Evolutionary conservation across 1,139 yeast species (phyloP).

Genomic region (Eremothecium sinecaudum): DNA sequence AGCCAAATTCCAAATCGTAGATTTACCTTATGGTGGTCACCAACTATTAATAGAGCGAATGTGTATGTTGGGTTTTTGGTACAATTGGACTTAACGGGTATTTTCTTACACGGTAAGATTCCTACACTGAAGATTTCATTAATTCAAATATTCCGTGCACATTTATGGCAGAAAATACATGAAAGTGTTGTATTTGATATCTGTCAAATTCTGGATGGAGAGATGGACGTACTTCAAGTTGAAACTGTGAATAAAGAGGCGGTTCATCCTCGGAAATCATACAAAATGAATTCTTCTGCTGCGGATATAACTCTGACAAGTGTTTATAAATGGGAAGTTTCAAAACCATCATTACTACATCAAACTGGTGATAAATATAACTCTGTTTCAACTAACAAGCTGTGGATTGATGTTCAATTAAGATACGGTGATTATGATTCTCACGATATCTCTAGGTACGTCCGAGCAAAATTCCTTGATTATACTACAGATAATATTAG

Average conservation of each 20-base stretch:
- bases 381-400: slow-evolving; percentile 47
- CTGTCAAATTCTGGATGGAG: slow-evolving; percentile 86
- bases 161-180: slow-evolving; percentile 97
- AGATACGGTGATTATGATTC: slow-evolving; percentile 97
- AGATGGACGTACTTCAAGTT: slow-evolving; percentile 71
- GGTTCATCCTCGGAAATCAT: slow-evolving; percentile 94
- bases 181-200: slow-evolving; percentile 90
- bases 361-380: slow-evolving; percentile 47
- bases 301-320: slow-evolving; percentile 82
- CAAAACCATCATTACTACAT: slow-evolving; percentile 70
- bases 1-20: slow-evolving; percentile 97
- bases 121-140: slow-evolving; percentile 93
- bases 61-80: slow-evolving; percentile 97
- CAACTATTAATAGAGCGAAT: slow-evolving; percentile 94
- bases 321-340: slow-evolving; percentile 74
- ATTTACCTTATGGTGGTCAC: slow-evolving; percentile 99
- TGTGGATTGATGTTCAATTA: slow-evolving; percentile 92
- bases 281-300: slow-evolving; percentile 91
- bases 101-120: slow-evolving; percentile 92
- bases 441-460: slow-evolving; percentile 90
- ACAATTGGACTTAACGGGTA: slow-evolving; percentile 92
- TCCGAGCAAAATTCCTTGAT: slow-evolving; percentile 85
- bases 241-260: slow-evolving; percentile 85
- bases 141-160: slow-evolving; percentile 95
- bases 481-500: slow-evolving; percentile 83